Evolutionary conservation across 2,329 filamentous ascomycete species (phyloP), one percentile per base, ranked within the genome.

Genomic region (Ceratocystis papillata): DNA sequence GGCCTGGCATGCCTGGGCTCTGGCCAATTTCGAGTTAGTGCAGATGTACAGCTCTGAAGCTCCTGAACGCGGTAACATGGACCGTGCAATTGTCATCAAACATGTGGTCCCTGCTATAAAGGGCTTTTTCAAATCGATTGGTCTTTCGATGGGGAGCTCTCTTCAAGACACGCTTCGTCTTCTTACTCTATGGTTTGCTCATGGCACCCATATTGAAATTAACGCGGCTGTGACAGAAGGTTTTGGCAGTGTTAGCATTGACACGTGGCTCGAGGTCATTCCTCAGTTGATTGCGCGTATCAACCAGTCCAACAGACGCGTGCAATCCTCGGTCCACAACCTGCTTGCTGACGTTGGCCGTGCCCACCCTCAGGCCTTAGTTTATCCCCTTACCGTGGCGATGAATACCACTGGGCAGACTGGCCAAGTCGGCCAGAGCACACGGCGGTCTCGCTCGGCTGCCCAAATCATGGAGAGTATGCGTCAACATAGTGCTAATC

Each of bases 251-350:
- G 91, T 99, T 70, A 96, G 89, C 72, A 89, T 99, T 66, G 94
- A 99, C 75, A 97, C 93, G 0, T 99, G 94, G 95, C 84, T 99
- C 20, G 92, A 97, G 73, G 95, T 99, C 63, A 96, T 97, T 69
- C 94, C 94, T 44, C 94, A 99, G 73, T 81, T 99, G 61, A 96
- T 99, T 75, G 94, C 94, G 41, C 86, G 94, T 68, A 97, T 99
- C 78, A 99, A 96, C 73, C 94, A 97, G 74, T 90, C 92, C 17
- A 96, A 96, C 75, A 83, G 85, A 70, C 84, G 90, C 28, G 92
- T 99, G 8, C 87, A 96, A 70, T 86, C 89, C 70, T 89, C 93
- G 0, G 93, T 99, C 63, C 94, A 99, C 74, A 90, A 94, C 67
- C 79, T 99, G 2, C 82, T 99, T 45, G 87, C 89, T 1, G 93